Evolutionary conservation across 2,329 filamentous ascomycete genomes (phyloP), one percentile per base, ranked within the genome.

Genomic region (Aspergillus melleus): DNA sequence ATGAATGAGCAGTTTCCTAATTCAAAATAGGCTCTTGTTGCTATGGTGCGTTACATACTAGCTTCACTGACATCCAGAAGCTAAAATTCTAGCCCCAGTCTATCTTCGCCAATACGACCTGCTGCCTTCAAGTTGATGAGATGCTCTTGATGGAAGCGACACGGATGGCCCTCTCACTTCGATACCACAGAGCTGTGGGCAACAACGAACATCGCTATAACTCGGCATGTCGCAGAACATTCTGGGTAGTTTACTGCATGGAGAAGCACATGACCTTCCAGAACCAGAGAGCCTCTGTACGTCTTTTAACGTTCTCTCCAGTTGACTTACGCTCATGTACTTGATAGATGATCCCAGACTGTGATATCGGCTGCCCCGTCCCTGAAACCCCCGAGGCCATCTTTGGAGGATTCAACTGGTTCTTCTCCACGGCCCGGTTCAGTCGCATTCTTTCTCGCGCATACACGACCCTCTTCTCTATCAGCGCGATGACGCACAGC

Each of bases 191-290:
- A 24, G 22, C 22, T 24, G 22, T 24, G 3, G 22, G 22, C 22
- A 24, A 24, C 22, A 24, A 24, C 22, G 22, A 24, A 24, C 22
- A 24, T 24, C 22, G 5, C 4, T 24, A 24, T 4, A 24, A 24
- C 22, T 24, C 22, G 22, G 63, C 66, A 16, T 58, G 61, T 11
- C 64, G 68, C 29, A 64, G 68, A 32, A 72, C 73, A 0, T 79
- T 79, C 54, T 79, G 77, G 76, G 72, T 75, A 1, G 66, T 79
- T 11, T 79, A 79, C 56, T 64, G 64, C 8, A 52, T 79, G 30
- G 77, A 79, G 51, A 79, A 79, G 57, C 66, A 67, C 14, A 60
- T 62, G 1, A 70, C 65, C 36, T 76, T 77, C 52, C 67, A 68
- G 26, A 64, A 63, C 12, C 66, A 70, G 8, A 68, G 64, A 24